phyloP scores from a whole-genome alignment of 1,139 yeast species.

The Geotrichum histeridarum region DNA sequence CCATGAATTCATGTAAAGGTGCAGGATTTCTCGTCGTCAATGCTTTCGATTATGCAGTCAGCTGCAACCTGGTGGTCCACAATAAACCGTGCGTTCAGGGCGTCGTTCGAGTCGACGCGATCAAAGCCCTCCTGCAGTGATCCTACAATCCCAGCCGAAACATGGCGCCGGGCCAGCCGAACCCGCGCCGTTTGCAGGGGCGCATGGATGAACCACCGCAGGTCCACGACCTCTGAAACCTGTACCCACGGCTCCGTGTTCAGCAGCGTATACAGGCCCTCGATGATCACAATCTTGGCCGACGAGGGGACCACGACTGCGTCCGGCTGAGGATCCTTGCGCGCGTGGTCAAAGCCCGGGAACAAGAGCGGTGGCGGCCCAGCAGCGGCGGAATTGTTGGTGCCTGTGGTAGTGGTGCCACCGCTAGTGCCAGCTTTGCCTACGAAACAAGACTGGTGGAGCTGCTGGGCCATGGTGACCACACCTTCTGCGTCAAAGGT shows the following conservation, averaged over 20 bases:
- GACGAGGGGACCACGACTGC: constrained; percentile 44
- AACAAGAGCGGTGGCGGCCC: constrained; percentile 6
- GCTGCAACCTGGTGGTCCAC: constrained; percentile 40
- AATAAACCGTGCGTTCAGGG: constrained; percentile 59
- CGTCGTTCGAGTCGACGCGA: constrained; percentile 65
- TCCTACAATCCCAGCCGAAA: constrained; percentile 59
- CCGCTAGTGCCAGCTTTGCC: neutral
- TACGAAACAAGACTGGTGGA: constrained; percentile 6
- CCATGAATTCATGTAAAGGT: neutral
- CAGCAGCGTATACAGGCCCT: constrained; percentile 44
- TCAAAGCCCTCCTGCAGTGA: constrained; percentile 54
- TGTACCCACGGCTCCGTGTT: constrained; percentile 38
- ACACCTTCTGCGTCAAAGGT: constrained; percentile 54
- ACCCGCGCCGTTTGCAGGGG: constrained; percentile 45
- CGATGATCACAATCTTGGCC: constrained; percentile 51
- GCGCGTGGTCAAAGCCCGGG: constrained; percentile 74
- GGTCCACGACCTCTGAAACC: constrained; percentile 35
- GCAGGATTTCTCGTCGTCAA: constrained; percentile 21
- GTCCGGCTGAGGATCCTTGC: constrained; percentile 55
- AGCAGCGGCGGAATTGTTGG: too few relatives aligned
- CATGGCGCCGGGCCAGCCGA: constrained; percentile 67
- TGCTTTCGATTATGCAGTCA: constrained; percentile 27
- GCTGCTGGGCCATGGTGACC: constrained; percentile 12
- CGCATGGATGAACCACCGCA: constrained; percentile 41
- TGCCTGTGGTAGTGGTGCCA: neutral